Evolutionary conservation across 306 rosid genomes (phyloP).

Genomic region (Carpinus viminea): DNA sequence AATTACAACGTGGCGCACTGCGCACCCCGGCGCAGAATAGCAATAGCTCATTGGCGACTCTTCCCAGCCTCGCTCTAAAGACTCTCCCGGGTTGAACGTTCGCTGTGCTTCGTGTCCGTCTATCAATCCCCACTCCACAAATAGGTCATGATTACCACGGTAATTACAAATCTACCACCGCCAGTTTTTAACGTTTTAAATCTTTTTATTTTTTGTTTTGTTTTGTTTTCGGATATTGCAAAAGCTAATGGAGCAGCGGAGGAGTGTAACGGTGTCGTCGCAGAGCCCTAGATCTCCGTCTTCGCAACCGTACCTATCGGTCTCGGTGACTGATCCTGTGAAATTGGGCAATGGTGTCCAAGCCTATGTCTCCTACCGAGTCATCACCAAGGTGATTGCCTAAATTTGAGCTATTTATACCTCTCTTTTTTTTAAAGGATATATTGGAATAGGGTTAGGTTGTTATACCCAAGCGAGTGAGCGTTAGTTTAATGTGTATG

Average conservation of each 20-base stretch:
- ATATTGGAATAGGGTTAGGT: conserved; percentile 3
- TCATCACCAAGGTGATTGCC: conserved; percentile 68
- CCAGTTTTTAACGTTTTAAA: background rate
- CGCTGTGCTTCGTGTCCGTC: background rate
- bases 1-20: background rate
- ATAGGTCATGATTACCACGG: conserved; percentile 42
- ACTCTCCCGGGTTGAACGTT: background rate
- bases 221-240: background rate
- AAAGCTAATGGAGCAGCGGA: conserved; percentile 69
- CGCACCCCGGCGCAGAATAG: conserved; percentile 17
- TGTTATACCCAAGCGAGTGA: background rate
- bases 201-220: background rate
- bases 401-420: background rate
- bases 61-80: background rate
- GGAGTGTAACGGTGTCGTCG: conserved; percentile 59
- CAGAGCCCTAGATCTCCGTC: conserved; percentile 97
- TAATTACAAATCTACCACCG: conserved; percentile 51
- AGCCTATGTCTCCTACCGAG: conserved; percentile 93
- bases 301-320: conserved; percentile 78
- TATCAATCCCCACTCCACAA: conserved; percentile 5
- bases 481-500: background rate
- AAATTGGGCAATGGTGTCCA: conserved; percentile 99
- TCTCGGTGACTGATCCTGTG: conserved; percentile 90
- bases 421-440: background rate
- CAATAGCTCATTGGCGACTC: background rate